Conservation (phyloP, 306 rosid species). For the Canavalia gladiata region DNA sequence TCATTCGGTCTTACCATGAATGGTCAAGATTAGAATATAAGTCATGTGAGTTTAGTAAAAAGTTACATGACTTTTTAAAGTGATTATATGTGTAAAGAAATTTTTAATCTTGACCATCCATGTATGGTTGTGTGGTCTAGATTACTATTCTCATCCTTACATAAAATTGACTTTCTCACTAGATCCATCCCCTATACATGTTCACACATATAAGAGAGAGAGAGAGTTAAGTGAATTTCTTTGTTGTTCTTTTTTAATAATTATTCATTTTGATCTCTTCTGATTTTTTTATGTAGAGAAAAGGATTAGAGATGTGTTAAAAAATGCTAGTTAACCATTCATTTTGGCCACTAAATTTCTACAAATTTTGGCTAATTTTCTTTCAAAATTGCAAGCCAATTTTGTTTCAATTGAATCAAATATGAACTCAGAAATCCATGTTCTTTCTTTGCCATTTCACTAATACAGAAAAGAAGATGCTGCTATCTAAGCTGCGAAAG, state of each 20-base stretch:
- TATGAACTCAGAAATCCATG: constrained; percentile 29
- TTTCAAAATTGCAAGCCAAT: constrained; percentile 14
- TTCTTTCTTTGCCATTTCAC: constrained; percentile 43
- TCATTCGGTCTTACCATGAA: too few relatives aligned
- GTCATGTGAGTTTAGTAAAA: too few relatives aligned
- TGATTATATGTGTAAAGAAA: too few relatives aligned
- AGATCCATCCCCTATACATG: too few relatives aligned
- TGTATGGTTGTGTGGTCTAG: too few relatives aligned
- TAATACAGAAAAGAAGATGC: constrained; percentile 83
- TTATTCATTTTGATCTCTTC: background rate
- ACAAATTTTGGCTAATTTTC: background rate
- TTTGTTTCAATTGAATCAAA: constrained; percentile 34
- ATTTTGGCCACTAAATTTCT: constrained; percentile 15
- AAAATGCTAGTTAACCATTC: background rate
- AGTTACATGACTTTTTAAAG: too few relatives aligned
- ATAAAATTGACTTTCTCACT: too few relatives aligned
- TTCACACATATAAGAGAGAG: too few relatives aligned
- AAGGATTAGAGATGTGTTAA: constrained; percentile 16
- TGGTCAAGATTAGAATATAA: too few relatives aligned
- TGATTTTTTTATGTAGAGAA: background rate
- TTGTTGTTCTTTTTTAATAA: background rate
- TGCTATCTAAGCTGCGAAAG: constrained; percentile 88
- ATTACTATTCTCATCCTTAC: too few relatives aligned
- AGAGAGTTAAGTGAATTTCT: too few relatives aligned
- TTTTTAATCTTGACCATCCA: too few relatives aligned